These are phyloP conservation scores for Phytophthora pluvialis DNA, from an alignment of 352 stramenopile species.

Conservation along the genomic window DNA sequence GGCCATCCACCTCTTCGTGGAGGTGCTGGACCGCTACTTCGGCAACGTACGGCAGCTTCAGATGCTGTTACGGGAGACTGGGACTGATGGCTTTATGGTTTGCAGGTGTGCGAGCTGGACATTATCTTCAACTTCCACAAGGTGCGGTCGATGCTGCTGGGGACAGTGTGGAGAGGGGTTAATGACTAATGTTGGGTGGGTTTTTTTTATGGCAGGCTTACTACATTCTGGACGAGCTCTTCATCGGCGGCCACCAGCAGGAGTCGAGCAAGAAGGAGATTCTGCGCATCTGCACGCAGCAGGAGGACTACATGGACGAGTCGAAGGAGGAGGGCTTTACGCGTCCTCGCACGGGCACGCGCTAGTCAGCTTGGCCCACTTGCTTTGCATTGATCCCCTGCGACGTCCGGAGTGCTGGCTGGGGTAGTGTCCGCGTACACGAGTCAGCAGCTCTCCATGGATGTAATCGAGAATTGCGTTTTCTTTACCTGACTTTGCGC, in stretches of 20 bases:
- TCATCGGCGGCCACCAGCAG: conserved; percentile 98
- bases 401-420: neutral
- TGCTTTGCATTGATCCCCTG: neutral
- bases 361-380: conserved; percentile 37
- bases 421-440: neutral
- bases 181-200: neutral
- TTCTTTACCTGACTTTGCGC: neutral
- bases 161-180: neutral
- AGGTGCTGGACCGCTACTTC: conserved; percentile 98
- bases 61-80: neutral
- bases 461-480: conserved; percentile 18
- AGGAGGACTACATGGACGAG: conserved; percentile 93
- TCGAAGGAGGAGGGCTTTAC: conserved; percentile 87
- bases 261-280: conserved; percentile 95
- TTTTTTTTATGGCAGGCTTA: conserved; percentile 86
- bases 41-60: conserved; percentile 72
- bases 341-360: conserved; percentile 63
- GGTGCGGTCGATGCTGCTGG: conserved; percentile 32
- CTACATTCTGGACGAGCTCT: conserved; percentile 99
- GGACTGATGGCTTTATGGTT: conserved; percentile 1
- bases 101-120: conserved; percentile 92
- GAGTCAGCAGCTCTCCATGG: conserved; percentile 17
- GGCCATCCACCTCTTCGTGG: conserved; percentile 98
- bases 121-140: conserved; percentile 99
- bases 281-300: conserved; percentile 86